Conservation (phyloP, 129 eudicot species). For the Flaveria robusta region DNA sequence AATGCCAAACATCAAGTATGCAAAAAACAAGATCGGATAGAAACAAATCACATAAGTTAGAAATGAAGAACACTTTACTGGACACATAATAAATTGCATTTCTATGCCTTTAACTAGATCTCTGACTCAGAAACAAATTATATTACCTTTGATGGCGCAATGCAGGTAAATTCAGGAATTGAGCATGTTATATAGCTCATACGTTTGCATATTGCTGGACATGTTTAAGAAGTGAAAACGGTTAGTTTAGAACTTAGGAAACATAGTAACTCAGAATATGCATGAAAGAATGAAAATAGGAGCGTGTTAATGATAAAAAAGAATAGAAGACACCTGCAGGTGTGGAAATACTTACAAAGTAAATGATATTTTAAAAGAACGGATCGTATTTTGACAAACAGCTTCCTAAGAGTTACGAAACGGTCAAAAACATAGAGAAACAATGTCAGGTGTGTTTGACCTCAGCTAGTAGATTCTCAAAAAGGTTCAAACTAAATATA, state of each 20-base stretch:
- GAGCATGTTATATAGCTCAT: constrained; percentile 85
- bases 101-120: constrained; percentile 16
- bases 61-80: background rate
- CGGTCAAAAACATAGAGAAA: constrained; percentile 3
- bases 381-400: constrained; percentile 10
- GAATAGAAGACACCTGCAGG: background rate
- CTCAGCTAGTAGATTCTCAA: constrained; percentile 12
- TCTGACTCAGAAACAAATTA: background rate
- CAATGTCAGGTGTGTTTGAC: constrained; percentile 4
- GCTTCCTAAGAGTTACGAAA: background rate
- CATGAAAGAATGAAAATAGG: constrained; percentile 7
- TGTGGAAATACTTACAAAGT: background rate
- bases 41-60: constrained; percentile 2
- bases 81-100: constrained; percentile 12
- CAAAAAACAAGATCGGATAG: background rate
- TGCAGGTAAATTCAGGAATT: constrained; percentile 91
- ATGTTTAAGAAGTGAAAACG: background rate
- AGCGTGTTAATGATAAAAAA: background rate
- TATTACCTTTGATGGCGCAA: constrained; percentile 88
- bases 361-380: background rate
- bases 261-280: constrained; percentile 20
- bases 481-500: background rate
- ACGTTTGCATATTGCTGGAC: constrained; percentile 77
- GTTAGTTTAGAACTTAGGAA: constrained; percentile 10
- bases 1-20: background rate